Conservation (phyloP, 495 filamentous ascomycete species). For the Daldinia bambusicola region DNA sequence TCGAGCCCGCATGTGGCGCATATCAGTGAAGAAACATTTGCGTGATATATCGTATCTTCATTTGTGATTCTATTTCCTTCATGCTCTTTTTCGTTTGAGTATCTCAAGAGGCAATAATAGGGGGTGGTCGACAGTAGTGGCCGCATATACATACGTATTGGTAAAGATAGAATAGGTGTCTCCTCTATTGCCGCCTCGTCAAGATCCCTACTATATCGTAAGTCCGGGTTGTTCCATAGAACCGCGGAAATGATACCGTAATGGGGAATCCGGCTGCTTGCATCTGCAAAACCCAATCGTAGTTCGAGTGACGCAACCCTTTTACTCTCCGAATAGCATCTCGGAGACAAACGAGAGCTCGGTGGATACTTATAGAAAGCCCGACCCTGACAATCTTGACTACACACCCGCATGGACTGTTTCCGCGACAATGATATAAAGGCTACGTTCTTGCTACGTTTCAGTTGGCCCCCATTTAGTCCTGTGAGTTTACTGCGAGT, state of each 20-base stretch:
- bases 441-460: neutral
- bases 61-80: neutral
- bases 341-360: slow-evolving; percentile 24
- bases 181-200: slow-evolving; percentile 8
- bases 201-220: neutral
- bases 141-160: slow-evolving; percentile 19
- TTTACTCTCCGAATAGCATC: slow-evolving; percentile 33
- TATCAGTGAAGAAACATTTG: neutral
- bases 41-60: neutral
- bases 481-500: neutral
- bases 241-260: slow-evolving; percentile 25
- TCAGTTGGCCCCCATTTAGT: neutral
- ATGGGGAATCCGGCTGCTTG: slow-evolving; percentile 25
- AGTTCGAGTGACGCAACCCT: slow-evolving; percentile 28
- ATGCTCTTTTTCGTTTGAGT: neutral
- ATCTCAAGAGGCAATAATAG: neutral
- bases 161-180: neutral
- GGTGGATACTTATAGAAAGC: neutral
- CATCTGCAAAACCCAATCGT: slow-evolving; percentile 32
- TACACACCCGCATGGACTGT: neutral
- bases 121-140: slow-evolving; percentile 1
- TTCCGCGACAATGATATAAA: neutral
- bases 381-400: neutral
- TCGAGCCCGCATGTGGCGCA: neutral
- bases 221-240: slow-evolving; percentile 16